Conservation (phyloP, 2,329 filamentous ascomycete genomes). For the Rutstroemia sp. region DNA sequence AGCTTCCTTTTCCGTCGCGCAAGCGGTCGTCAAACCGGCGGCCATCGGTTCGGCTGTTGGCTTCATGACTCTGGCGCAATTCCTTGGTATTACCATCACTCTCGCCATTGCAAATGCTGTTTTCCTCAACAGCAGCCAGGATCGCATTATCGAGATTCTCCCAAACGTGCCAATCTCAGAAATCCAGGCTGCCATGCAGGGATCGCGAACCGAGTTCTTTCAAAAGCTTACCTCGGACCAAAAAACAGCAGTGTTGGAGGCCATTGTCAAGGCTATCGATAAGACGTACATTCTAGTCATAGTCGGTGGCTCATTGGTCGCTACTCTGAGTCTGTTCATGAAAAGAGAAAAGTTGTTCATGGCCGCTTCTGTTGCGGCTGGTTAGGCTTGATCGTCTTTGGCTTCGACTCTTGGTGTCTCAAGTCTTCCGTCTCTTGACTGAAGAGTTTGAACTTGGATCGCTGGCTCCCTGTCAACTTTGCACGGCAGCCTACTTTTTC, state of each 20-base stretch:
- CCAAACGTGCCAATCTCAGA: not conserved
- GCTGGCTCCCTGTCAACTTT: not conserved
- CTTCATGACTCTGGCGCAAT: slow-evolving; percentile 33
- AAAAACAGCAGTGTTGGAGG: not conserved
- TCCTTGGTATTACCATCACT: not conserved
- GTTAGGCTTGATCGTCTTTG: not conserved
- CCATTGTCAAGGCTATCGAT: not conserved
- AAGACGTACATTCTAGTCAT: not conserved
- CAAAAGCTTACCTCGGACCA: not conserved
- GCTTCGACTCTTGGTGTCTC: not conserved
- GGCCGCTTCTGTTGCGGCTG: not conserved
- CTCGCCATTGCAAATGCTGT: not conserved
- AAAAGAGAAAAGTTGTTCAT: not conserved
- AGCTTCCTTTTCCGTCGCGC: not conserved
- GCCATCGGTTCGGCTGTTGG: slow-evolving; percentile 31
- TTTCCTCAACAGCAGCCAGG: not conserved
- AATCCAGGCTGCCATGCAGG: not conserved
- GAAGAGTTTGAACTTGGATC: not conserved
- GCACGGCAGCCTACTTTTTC: not conserved
- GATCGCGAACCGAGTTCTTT: not conserved
- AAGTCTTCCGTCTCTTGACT: not conserved
- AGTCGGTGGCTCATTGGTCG: not conserved
- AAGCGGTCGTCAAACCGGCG: slow-evolving; percentile 12
- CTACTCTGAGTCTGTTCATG: not conserved
- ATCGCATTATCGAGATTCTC: not conserved